Evolutionary conservation across 441 rosid species (phyloP).

Genomic region (Pelargonium australe): DNA sequence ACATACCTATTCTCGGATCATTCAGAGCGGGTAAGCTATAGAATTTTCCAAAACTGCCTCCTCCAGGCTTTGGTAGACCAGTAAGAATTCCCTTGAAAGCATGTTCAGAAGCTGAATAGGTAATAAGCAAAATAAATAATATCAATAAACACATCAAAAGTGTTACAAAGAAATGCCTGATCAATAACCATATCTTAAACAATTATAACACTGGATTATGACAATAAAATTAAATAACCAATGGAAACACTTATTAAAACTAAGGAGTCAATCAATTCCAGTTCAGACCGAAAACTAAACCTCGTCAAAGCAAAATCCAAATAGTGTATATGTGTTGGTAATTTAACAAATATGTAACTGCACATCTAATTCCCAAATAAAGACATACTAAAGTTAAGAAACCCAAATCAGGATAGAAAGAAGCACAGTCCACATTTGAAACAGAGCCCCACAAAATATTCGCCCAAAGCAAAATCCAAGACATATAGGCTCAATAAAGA

Average conservation of each 20-base stretch:
- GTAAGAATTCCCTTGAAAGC: slow-evolving; percentile 40
- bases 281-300: not conserved
- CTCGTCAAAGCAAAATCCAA: not conserved
- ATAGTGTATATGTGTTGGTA: not conserved
- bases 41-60: slow-evolving; percentile 45
- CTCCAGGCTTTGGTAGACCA: slow-evolving; percentile 42
- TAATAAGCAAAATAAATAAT: not conserved
- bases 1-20: slow-evolving; percentile 51
- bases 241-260: not conserved
- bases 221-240: not conserved
- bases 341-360: not conserved
- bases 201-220: too few species aligned
- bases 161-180: too few species aligned
- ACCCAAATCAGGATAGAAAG: too few species aligned
- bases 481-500: not conserved
- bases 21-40: slow-evolving; percentile 40
- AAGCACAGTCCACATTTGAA: too few species aligned
- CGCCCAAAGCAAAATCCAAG: not conserved
- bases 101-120: slow-evolving; percentile 41
- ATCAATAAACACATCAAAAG: too few species aligned
- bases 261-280: not conserved
- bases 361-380: not conserved
- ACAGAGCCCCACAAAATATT: not conserved
- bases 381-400: not conserved
- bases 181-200: too few species aligned